Evolutionary conservation across 768 basidiomycete genomes (phyloP).

Genomic region (Cystobasidiopsis lactophilus): DNA sequence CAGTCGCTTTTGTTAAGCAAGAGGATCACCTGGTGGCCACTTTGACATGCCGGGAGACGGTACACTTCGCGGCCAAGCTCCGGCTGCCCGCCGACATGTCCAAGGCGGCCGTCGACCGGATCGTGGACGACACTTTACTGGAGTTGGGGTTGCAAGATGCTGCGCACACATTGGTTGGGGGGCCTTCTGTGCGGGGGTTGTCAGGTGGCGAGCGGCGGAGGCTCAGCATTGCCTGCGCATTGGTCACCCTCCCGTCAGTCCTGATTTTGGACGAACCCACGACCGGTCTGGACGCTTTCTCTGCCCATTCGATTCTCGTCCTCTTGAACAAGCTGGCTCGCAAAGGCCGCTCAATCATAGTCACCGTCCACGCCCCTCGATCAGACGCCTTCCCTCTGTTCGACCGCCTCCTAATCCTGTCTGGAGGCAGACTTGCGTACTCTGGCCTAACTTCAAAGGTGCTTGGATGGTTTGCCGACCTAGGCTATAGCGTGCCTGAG

Average conservation of each 20-base stretch:
- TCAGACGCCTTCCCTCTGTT: constrained; percentile 32
- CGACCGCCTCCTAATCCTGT: constrained; percentile 36
- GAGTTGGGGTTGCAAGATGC: constrained; percentile 30
- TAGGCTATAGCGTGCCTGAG: constrained; percentile 23
- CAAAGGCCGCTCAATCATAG: constrained; percentile 36
- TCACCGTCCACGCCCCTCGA: constrained; percentile 45
- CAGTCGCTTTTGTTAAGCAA: constrained; percentile 24
- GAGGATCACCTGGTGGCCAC: constrained; percentile 23
- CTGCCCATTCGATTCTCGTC: constrained; percentile 26
- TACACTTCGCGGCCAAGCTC: constrained; percentile 19
- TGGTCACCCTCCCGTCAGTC: constrained; percentile 25
- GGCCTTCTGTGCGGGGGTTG: constrained; percentile 32
- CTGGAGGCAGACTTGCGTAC: constrained; percentile 33
- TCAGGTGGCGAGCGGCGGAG: constrained; percentile 33
- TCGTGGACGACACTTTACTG: constrained; percentile 30
- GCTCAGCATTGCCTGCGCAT: constrained; percentile 30
- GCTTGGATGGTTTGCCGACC: constrained; percentile 26
- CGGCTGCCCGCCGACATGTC: constrained; percentile 30
- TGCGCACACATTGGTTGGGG: constrained; percentile 35
- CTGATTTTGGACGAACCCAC: constrained; percentile 26
- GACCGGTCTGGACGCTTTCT: constrained; percentile 30
- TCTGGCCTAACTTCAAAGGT: constrained; percentile 22
- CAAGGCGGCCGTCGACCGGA: constrained; percentile 9
- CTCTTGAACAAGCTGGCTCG: constrained; percentile 27
- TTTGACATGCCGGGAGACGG: constrained; percentile 24